phyloP scores from a whole-genome alignment of 2,329 filamentous ascomycete species.

The Exophiala bonariae region DNA sequence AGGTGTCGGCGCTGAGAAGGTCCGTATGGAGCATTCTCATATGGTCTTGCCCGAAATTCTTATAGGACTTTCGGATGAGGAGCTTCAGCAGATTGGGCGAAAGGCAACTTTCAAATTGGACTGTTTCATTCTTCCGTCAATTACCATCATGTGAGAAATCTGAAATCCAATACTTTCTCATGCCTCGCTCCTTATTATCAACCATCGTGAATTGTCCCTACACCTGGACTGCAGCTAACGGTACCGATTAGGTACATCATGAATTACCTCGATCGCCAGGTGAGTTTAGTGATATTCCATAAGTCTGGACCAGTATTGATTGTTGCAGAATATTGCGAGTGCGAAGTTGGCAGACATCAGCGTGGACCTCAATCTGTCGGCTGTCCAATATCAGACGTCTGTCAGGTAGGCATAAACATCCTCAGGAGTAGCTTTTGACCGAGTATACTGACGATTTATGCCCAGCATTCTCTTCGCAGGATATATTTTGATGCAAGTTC shows the following conservation, averaged over 20 bases:
- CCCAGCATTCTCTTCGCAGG: slow-evolving; percentile 51
- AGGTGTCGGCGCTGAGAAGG: slow-evolving; percentile 15
- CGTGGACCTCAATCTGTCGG: slow-evolving; percentile 39
- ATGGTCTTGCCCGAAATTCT: slow-evolving; percentile 15
- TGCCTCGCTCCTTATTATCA: no score
- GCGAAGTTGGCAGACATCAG: slow-evolving; percentile 54
- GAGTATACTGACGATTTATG: no score
- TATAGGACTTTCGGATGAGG: slow-evolving; percentile 11
- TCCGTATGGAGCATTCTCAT: slow-evolving; percentile 12
- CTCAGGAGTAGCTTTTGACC: no score
- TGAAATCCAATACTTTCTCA: no score
- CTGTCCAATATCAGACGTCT: slow-evolving; percentile 35
- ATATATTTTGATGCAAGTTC: slow-evolving; percentile 60
- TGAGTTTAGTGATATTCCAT: slow-evolving; percentile 1
- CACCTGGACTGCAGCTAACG: no score
- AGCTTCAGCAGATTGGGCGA: slow-evolving; percentile 12
- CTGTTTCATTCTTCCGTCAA: slow-evolving; percentile 16
- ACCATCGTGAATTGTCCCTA: no score
- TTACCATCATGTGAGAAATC: slow-evolving; percentile 17
- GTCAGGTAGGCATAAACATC: slow-evolving; percentile 30
- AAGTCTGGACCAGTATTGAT: background rate
- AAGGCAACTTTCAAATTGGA: slow-evolving; percentile 20
- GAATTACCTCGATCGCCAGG: slow-evolving; percentile 64
- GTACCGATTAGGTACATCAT: no score
- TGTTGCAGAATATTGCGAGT: slow-evolving; percentile 55